Evolutionary conservation across 2,329 filamentous ascomycete species (phyloP), one percentile per base, ranked within the genome.

Genomic region (Fusarium ambrosium): DNA sequence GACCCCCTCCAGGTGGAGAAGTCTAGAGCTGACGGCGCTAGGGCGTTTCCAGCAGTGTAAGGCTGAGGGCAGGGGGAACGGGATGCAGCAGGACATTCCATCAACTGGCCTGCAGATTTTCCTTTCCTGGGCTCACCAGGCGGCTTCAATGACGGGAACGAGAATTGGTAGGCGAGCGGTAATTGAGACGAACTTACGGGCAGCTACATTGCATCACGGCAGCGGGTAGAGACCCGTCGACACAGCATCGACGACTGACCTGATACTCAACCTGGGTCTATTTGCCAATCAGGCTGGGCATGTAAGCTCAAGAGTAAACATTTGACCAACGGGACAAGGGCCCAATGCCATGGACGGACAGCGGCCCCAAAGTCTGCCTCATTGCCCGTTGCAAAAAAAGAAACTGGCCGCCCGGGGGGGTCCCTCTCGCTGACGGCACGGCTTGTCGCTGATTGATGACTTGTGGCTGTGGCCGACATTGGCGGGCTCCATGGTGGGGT

Each of bases 11-110:
- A 66, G 51, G 74, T 69, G 75, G 71, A 66, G 60, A 51, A 45
- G 45, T 51, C 45, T 29, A 29, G 45, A 48, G 43, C 75, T 77
- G 75, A 77, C 72, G 68, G 70, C 74, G 72, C 75, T 77, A 77
- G 62, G 53, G 53, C 69, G 45, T 68, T 72, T 77, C 60, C 66
- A 68, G 72, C 68, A 74, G 66, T 72, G 73, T 77, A 77, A 77
- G 75, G 75, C 74, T 77, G 75, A 77, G 75, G 68, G 55, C 71
- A 75, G 64, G 75, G 70, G 59, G 70, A 55, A 32, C 34, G 59
- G 68, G 58, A 32, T 56, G 18, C 32, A 41, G 16, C n/a, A 66
- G n/a, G 62, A 66, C 55, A 53, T 32, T 55, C 67, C 68, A 70
- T 66, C 45, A 29, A 51, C 45, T 27, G 24, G 36, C 29, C 39